phyloP scores from a whole-genome alignment of 257 asterid genomes.

The Jacaranda mimosifolia region DNA sequence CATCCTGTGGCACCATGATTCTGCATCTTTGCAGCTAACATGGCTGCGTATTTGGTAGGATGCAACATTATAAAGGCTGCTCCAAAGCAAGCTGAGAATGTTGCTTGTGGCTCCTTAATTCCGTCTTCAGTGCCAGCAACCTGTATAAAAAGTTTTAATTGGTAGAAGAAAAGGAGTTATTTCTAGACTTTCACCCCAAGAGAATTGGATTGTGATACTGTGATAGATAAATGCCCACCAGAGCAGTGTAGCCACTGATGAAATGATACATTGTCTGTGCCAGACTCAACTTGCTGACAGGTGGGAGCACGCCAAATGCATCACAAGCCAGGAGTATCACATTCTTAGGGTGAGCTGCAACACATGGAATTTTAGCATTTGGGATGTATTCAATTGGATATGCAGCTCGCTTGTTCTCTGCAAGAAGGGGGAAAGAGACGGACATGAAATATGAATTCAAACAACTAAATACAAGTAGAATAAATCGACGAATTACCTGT shows the following conservation, averaged over 20 bases:
- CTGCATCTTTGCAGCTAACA: slow-evolving; percentile 90
- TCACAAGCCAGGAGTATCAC: slow-evolving; percentile 94
- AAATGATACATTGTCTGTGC: slow-evolving; percentile 99
- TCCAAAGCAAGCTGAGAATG: slow-evolving; percentile 98
- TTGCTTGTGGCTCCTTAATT: slow-evolving; percentile 95
- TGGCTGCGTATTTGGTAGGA: slow-evolving; percentile 95
- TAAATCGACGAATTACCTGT: slow-evolving; percentile 61
- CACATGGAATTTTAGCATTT: slow-evolving; percentile 93
- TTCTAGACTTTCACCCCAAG: no score
- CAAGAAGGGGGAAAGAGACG: background rate
- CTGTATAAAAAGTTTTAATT: slow-evolving; percentile 40
- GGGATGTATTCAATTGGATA: slow-evolving; percentile 98
- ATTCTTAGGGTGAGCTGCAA: slow-evolving; percentile 90
- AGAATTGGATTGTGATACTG: background rate
- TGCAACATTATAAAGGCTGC: slow-evolving; percentile 98
- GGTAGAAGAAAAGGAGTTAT: no score
- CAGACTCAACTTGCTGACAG: slow-evolving; percentile 91
- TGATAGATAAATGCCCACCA: slow-evolving; percentile 50
- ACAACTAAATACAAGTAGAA: background rate
- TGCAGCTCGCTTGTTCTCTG: slow-evolving; percentile 98
- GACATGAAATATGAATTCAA: background rate
- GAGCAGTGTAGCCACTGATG: slow-evolving; percentile 99
- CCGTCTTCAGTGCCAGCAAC: slow-evolving; percentile 99
- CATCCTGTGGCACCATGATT: slow-evolving; percentile 96
- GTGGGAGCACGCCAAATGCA: slow-evolving; percentile 99